Base-by-base conservation (phyloP, 2,329 filamentous ascomycete genomes). In the Furcasterigmium furcatum region DNA sequence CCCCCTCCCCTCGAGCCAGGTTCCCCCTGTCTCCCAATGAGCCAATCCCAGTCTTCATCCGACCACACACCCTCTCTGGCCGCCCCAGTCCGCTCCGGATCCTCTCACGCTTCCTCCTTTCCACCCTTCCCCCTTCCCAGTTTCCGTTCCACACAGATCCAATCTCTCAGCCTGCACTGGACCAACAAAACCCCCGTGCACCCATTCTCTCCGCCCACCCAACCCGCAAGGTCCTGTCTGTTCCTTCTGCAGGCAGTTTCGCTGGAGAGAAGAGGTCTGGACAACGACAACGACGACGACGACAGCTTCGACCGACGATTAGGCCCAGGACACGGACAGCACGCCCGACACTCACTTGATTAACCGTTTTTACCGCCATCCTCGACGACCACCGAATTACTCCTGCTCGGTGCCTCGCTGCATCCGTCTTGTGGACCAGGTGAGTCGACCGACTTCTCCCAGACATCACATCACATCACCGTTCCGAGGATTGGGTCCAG, bases 111-210 rank as follows among this genome's bases (percentile, higher is more conserved):
- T 35, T 35, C 32, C 24, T 27, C 24, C 32, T 9, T 5, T 18
- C 18, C 14, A 16, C 32, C 32, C 32, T 35, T 35, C 18, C 18
- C 30, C 32, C n/a, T 18, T 35, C 32, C 32, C 32, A 35, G 14
- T 35, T 18, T n/a, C 32, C 32, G 32, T 36, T 36, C 34, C 34
- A 36, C 34, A 36, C 34, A 36, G 34, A 36, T 36, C 34, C 34
- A 36, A 36, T 36, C 34, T 36, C 34, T 18, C n/a, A 14, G 12
- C 34, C 5, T 14, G 34, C n/a, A 9, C 34, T 10, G 18, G 34
- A 36, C 34, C 34, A 36, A 36, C 34, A 36, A 36, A 36, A 36
- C 34, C 34, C 34, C 34, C 34, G 34, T 36, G 34, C 34, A 36
- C 34, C 34, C 34, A 14, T 36, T 36, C 34, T 36, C 34, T 19